Percentiles rank a stretch among this genome's conserved stretches.
Conservation (phyloP, 306 rosid species). For the Inga leiocalycina region DNA sequence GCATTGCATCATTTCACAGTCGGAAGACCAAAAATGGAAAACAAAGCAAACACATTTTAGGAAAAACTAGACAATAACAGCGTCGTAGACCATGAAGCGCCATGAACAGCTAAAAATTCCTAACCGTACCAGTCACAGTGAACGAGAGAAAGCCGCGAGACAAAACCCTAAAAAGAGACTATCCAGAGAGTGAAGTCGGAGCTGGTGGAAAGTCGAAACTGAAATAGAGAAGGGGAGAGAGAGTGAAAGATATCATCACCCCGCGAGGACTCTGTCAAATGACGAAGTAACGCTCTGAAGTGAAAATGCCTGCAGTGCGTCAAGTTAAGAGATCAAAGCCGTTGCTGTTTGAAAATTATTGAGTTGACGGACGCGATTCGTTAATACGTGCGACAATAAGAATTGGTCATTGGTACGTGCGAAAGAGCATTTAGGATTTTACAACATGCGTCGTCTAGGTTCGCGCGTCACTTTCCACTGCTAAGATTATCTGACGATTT, state of each 20-base stretch:
- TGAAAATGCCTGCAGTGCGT: background rate
- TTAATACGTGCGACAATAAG: background rate
- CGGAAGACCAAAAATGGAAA: background rate
- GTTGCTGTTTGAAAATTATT: background rate
- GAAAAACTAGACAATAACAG: background rate
- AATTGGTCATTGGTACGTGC: background rate
- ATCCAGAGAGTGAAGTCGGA: background rate
- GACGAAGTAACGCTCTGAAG: background rate
- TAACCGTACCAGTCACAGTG: background rate
- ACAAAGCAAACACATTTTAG: background rate
- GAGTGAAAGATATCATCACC: background rate
- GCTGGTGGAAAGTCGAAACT: background rate
- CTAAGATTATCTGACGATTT: background rate
- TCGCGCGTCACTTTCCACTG: background rate
- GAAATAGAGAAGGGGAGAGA: background rate
- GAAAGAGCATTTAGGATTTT: background rate
- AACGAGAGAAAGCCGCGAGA: background rate
- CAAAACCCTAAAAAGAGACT: conserved; percentile 23
- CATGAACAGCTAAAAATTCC: background rate
- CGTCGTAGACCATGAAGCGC: background rate
- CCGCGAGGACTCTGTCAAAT: background rate
- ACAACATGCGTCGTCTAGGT: background rate
- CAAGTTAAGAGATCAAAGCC: background rate
- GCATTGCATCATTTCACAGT: background rate
- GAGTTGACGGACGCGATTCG: background rate